These are phyloP conservation scores for Abortiporus biennis DNA, from an alignment of 1,284 basidiomycete genomes.

Conservation along the genomic window DNA sequence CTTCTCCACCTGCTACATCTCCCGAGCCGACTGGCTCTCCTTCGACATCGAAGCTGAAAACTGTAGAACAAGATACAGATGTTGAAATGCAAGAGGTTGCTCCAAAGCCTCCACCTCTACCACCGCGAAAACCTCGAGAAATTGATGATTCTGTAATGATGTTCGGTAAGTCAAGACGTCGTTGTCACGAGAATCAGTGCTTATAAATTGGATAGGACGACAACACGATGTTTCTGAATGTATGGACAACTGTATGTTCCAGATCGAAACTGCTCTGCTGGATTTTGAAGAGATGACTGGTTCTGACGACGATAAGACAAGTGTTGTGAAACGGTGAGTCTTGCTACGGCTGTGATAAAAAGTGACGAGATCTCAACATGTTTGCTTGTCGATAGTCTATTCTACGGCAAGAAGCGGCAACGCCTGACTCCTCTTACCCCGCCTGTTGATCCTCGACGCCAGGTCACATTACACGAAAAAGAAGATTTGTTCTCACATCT, in stretches of 20 bases:
- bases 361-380: not conserved
- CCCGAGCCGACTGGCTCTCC: constrained; percentile 9
- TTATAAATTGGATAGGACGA: constrained; percentile 48
- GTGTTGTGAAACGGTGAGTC: constrained; percentile 75
- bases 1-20: not conserved
- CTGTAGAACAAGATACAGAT: constrained; percentile 29
- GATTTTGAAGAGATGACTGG: constrained; percentile 65
- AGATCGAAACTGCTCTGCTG: constrained; percentile 89
- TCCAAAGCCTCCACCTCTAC: constrained; percentile 50
- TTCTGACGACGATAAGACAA: constrained; percentile 49
- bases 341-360: not conserved
- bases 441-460: constrained; percentile 35
- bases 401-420: constrained; percentile 77
- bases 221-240: constrained; percentile 99
- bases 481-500: constrained; percentile 92
- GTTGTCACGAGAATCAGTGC: not conserved
- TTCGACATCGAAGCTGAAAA: constrained; percentile 19
- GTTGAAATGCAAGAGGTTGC: constrained; percentile 35
- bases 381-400: constrained; percentile 47
- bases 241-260: constrained; percentile 98
- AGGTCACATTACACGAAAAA: constrained; percentile 70
- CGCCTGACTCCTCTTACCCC: constrained; percentile 60
- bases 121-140: constrained; percentile 52
- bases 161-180: constrained; percentile 54
- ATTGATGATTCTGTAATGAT: constrained; percentile 78